Conservation (phyloP, 1,139 yeast genomes). For the Waltiozyma sp. region DNA sequence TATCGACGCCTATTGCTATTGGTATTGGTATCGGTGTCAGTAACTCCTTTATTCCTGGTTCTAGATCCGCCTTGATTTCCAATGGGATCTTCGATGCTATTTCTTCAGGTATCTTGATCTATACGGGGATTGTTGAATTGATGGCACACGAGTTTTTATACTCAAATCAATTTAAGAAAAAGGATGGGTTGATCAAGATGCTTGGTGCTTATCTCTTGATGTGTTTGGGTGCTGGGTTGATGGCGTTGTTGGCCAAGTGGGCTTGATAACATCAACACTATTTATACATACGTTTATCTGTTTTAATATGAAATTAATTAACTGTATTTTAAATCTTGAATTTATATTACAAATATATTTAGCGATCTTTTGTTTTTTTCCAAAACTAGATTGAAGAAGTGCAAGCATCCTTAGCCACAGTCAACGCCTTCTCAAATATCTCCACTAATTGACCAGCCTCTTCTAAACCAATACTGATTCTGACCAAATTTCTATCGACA, state of each 20-base stretch:
- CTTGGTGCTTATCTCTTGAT: constrained; percentile 26
- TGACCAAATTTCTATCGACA: constrained; percentile 65
- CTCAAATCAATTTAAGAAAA: constrained; percentile 43
- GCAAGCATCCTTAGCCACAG: constrained; percentile 23
- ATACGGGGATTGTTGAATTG: constrained; percentile 79
- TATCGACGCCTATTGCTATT: constrained; percentile 78
- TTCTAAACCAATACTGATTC: constrained; percentile 81
- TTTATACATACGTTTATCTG: too few species aligned
- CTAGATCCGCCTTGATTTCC: constrained; percentile 55
- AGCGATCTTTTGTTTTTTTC: too few species aligned
- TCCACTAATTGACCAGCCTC: constrained; percentile 39
- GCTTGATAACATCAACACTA: too few species aligned
- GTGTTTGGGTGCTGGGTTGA: constrained; percentile 66
- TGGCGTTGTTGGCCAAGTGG: constrained; percentile 86
- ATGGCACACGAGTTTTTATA: constrained; percentile 78
- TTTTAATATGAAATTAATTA: too few species aligned
- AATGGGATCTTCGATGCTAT: constrained; percentile 76
- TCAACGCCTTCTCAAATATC: constrained; percentile 41
- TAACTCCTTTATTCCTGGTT: constrained; percentile 50
- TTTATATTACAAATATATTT: too few species aligned
- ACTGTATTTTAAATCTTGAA: too few species aligned
- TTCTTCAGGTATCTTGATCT: constrained; percentile 76
- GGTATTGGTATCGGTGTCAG: constrained; percentile 85
- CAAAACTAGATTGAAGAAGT: too few species aligned
- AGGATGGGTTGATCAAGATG: constrained; percentile 21